Evolutionary conservation across 768 basidiomycete species (phyloP).

Genomic region (Leccinum boreale): DNA sequence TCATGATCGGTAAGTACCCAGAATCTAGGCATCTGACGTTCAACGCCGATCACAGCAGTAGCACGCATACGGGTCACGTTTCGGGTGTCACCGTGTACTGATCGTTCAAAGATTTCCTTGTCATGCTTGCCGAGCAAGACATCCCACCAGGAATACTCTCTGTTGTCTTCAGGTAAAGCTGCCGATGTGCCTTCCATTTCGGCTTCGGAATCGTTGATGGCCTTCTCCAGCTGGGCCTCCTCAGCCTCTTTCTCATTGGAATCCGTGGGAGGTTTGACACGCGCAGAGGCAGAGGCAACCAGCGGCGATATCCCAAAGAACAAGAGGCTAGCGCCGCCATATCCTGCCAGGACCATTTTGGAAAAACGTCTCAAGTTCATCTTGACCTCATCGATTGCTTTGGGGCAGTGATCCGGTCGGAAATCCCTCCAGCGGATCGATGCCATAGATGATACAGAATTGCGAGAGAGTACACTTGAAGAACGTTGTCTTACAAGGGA

Average conservation of each 20-base stretch:
- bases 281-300: conserved; percentile 25
- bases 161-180: conserved; percentile 23
- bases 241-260: conserved; percentile 48
- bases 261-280: conserved; percentile 24
- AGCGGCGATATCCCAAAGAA: conserved; percentile 69
- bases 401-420: conserved; percentile 22
- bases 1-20: conserved; percentile 85
- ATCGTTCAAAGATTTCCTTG: conserved; percentile 76
- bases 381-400: conserved; percentile 52
- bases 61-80: conserved; percentile 43
- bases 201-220: conserved; percentile 68
- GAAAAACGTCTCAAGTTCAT: conserved; percentile 72
- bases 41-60: conserved; percentile 62
- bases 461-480: conserved; percentile 23
- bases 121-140: conserved; percentile 78
- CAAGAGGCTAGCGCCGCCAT: conserved; percentile 76
- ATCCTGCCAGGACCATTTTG: conserved; percentile 80
- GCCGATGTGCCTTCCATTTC: conserved; percentile 47
- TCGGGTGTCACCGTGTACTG: conserved; percentile 33
- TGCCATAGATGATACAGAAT: conserved; percentile 28
- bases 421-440: conserved; percentile 24
- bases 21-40: conserved; percentile 75
- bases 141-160: conserved; percentile 79
- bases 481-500: conserved; percentile 32
- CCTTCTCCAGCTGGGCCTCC: conserved; percentile 58